Base-by-base conservation (phyloP, 2,329 filamentous ascomycete genomes). In the Calonectria leucothoes region DNA sequence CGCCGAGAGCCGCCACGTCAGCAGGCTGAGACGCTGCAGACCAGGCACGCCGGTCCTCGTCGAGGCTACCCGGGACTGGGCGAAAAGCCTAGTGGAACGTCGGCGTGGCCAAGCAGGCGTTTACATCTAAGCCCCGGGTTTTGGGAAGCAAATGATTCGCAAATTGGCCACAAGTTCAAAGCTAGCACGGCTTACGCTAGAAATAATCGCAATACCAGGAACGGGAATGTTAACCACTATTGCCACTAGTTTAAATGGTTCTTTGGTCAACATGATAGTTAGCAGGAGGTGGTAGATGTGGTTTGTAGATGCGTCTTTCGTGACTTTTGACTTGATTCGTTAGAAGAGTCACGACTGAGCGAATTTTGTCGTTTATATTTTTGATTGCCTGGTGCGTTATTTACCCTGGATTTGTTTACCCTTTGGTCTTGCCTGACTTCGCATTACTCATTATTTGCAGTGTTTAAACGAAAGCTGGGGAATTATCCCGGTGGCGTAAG, bases 1-100 rank as follows among this genome's bases (percentile, higher is more conserved):
- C 68, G 27, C 37, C 37, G 55, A 65, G 48, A 20, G 35, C 39
- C 69, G 78, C 75, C 78, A 78, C 75, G 77, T 79, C 76, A 77
- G 76, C 76, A 71, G 61, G 33, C 27, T 59, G 66, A 69, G 59
- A 42, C 49, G 23, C 42, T 61, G 37, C 27, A 48, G 29, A 66
- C 48, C 55, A 27, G 55, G 55, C 35, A 27, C 35, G 20, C 23
- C 23, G 20, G 33, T 15, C 55, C 39, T 15, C 20, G 33, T 23
- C 3, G 11, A 14, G 5, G 10, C 55, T 59, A 39, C 55, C 55
- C 35, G 23, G 55, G 7, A 39, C n/a, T 2, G 11, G 20, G 49
- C 49, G 15, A 52, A 25, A 25, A 7, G 20, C 51, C 33, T 15
- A 33, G 27, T 55, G 29, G 10, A 11, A 55, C 15, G 29, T 33